Percentiles rank a stretch among this genome's conserved stretches.
These are phyloP conservation scores for Spathaspora boniae DNA, from an alignment of 805 yeast genomes.

Conservation along the genomic window DNA sequence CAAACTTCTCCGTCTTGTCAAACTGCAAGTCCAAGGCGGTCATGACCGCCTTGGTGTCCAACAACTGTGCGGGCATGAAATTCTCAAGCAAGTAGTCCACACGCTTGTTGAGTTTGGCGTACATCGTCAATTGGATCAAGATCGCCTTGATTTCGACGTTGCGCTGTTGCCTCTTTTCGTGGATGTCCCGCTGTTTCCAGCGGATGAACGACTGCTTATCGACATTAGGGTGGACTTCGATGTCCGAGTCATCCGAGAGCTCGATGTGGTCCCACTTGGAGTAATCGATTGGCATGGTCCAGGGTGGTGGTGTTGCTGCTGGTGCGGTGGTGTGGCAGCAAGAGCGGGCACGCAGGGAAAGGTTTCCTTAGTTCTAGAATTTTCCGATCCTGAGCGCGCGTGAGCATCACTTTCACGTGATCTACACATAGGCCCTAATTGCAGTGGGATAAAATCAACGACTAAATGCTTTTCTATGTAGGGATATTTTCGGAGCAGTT, in stretches of 20 bases:
- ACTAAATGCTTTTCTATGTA: no score
- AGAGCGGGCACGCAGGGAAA: no score
- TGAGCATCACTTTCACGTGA: no score
- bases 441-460: no score
- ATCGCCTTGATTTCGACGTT: constrained; percentile 74
- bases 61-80: constrained; percentile 33
- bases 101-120: constrained; percentile 65
- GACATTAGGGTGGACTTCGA: constrained; percentile 97
- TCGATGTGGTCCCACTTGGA: constrained; percentile 98
- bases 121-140: constrained; percentile 78
- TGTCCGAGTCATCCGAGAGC: constrained; percentile 92
- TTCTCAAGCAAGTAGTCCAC: constrained; percentile 59
- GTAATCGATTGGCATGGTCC: constrained; percentile 84
- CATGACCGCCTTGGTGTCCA: constrained; percentile 26
- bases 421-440: no score
- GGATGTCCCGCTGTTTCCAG: constrained; percentile 97
- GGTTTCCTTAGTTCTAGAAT: no score
- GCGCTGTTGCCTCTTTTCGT: constrained; percentile 82
- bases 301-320: constrained; percentile 1
- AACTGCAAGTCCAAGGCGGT: constrained; percentile 47
- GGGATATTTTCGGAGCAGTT: no score
- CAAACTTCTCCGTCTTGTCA: constrained; percentile 57
- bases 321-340: no score
- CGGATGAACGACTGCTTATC: constrained; percentile 88
- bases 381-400: no score